These are phyloP conservation scores for Pythium grandisporangium DNA, from an alignment of 352 stramenopile species.

Conservation along the genomic window DNA sequence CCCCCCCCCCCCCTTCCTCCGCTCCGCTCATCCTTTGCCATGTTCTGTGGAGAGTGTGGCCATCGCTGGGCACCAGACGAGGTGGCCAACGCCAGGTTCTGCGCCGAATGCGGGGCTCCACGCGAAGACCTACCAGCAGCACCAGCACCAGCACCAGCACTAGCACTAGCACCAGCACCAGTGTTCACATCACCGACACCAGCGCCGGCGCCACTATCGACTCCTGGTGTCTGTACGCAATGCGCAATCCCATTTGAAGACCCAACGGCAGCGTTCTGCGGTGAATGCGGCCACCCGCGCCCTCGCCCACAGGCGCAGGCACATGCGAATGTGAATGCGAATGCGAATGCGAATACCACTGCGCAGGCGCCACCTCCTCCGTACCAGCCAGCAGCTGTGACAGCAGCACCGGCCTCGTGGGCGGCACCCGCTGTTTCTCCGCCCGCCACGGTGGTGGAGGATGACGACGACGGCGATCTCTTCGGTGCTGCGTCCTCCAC, in stretches of 20 bases:
- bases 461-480: slow-evolving; percentile 42
- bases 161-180: slow-evolving; percentile 6
- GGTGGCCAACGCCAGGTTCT: slow-evolving; percentile 73
- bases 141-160: slow-evolving; percentile 6
- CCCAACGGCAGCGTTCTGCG: slow-evolving; percentile 53
- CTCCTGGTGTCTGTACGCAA: slow-evolving; percentile 21
- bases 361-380: too few relatives aligned
- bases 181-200: slow-evolving; percentile 4
- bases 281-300: slow-evolving; percentile 57
- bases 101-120: slow-evolving; percentile 66
- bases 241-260: slow-evolving; percentile 45
- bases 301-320: too few relatives aligned
- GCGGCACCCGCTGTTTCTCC: slow-evolving; percentile 1
- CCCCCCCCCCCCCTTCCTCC: too few relatives aligned
- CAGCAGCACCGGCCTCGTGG: slow-evolving; percentile 5
- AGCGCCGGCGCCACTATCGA: slow-evolving; percentile 1
- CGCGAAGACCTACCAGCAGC: slow-evolving; percentile 39
- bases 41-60: slow-evolving; percentile 82
- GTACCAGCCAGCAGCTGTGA: too few relatives aligned
- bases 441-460: neutral
- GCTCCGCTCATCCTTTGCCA: too few relatives aligned
- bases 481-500: slow-evolving; percentile 35
- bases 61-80: slow-evolving; percentile 74
- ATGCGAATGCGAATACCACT: too few relatives aligned
- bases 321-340: too few relatives aligned